These are phyloP conservation scores for Mycena indigotica DNA, from an alignment of 768 basidiomycete genomes.

Conservation along the genomic window DNA sequence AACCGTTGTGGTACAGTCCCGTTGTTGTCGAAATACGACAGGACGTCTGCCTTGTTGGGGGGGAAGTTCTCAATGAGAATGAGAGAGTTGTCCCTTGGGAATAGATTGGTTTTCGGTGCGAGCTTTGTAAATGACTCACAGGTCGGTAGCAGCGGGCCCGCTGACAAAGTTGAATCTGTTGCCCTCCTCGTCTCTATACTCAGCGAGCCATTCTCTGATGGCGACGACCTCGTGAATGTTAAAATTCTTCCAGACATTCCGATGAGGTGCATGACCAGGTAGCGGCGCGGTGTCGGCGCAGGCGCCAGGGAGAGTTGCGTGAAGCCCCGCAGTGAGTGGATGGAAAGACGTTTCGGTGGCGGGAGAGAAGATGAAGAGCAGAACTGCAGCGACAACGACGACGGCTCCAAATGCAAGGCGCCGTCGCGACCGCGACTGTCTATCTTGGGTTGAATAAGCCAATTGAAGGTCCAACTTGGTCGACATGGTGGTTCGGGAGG, in stretches of 20 bases:
- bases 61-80: constrained; percentile 19
- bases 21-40: constrained; percentile 15
- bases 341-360: not conserved
- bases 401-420: not conserved
- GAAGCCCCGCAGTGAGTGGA: not conserved
- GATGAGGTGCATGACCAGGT: constrained; percentile 10
- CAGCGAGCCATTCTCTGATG: constrained; percentile 18
- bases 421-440: not conserved
- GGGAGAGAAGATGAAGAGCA: not conserved
- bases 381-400: not conserved
- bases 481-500: not conserved
- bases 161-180: constrained; percentile 10
- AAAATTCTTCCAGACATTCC: constrained; percentile 23
- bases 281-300: constrained; percentile 20
- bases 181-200: constrained; percentile 11
- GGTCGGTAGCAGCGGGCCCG: constrained; percentile 14
- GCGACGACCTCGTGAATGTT: constrained; percentile 19
- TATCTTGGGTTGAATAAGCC: not conserved
- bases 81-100: constrained; percentile 19
- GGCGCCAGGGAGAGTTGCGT: constrained; percentile 2
- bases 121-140: constrained; percentile 1
- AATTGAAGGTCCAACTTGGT: not conserved
- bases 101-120: not conserved
- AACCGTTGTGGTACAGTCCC: constrained; percentile 9
- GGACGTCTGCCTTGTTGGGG: constrained; percentile 18